Evolutionary conservation across 768 basidiomycete species (phyloP).

Genomic region (Pulveroboletus sp.): DNA sequence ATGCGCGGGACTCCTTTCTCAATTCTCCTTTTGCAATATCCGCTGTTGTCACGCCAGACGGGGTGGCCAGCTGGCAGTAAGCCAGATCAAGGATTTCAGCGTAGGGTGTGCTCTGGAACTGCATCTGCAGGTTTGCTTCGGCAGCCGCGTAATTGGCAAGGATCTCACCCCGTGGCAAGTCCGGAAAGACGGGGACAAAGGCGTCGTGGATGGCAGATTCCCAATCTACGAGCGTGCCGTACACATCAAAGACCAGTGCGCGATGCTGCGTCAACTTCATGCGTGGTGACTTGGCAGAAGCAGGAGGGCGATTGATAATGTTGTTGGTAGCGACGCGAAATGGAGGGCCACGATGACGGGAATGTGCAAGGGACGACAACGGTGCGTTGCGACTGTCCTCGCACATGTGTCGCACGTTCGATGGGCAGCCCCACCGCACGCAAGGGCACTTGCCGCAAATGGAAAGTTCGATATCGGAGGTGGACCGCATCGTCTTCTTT

Average conservation of each 20-base stretch:
- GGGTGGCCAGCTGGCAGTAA: constrained; percentile 28
- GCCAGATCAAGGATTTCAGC: constrained; percentile 50
- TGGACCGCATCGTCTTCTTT: not conserved
- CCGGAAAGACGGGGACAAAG: constrained; percentile 31
- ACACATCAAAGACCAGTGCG: constrained; percentile 69
- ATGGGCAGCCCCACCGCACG: too few relatives aligned
- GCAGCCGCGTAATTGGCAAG: constrained; percentile 47
- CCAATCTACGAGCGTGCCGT: constrained; percentile 76
- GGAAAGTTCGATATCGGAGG: too few relatives aligned
- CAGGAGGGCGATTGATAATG: constrained; percentile 8
- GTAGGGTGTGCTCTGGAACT: constrained; percentile 57
- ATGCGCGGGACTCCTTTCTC: constrained; percentile 18
- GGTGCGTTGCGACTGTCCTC: not conserved
- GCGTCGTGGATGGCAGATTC: constrained; percentile 59
- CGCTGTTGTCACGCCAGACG: constrained; percentile 35
- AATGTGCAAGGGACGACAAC: not conserved
- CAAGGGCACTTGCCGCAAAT: too few relatives aligned
- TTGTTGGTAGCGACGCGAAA: constrained; percentile 11
- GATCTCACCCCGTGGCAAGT: constrained; percentile 33
- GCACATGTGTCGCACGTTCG: too few relatives aligned
- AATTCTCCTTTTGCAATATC: constrained; percentile 18
- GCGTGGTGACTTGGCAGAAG: not conserved
- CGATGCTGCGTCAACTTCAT: constrained; percentile 18
- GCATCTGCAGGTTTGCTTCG: constrained; percentile 54
- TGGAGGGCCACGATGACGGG: too few relatives aligned